Evolutionary conservation across 345 rosid genomes (phyloP).

Genomic region (Citrus trifoliata): DNA sequence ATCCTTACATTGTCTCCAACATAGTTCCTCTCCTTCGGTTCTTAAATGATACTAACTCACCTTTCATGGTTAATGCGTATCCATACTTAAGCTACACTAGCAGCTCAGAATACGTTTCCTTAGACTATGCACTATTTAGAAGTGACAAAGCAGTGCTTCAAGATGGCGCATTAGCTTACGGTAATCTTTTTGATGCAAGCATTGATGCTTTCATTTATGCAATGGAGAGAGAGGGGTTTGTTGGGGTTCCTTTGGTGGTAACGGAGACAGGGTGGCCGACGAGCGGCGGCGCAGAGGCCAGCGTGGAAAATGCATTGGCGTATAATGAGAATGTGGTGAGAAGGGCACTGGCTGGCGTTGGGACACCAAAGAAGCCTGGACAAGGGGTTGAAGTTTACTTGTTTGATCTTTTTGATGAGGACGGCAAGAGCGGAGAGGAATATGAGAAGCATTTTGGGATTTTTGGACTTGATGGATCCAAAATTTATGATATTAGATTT

Average conservation of each 20-base stretch:
- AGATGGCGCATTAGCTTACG: slow-evolving; percentile 20
- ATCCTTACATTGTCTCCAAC: slow-evolving; percentile 20
- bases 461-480: slow-evolving; percentile 29
- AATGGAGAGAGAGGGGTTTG: slow-evolving; percentile 28
- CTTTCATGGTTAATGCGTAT: slow-evolving; percentile 32
- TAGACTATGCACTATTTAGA: slow-evolving; percentile 29
- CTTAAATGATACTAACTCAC: slow-evolving; percentile 26
- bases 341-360: slow-evolving; percentile 19
- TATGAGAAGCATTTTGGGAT: slow-evolving; percentile 39
- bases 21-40: slow-evolving; percentile 20
- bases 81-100: slow-evolving; percentile 31
- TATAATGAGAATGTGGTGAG: slow-evolving; percentile 31
- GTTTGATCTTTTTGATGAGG: slow-evolving; percentile 43
- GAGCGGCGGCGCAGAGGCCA: slow-evolving; percentile 22
- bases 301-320: slow-evolving; percentile 23
- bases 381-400: slow-evolving; percentile 29
- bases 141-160: slow-evolving; percentile 9
- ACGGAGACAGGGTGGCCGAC: slow-evolving; percentile 50
- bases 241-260: slow-evolving; percentile 18
- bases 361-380: slow-evolving; percentile 40
- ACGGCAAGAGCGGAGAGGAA: slow-evolving; percentile 17
- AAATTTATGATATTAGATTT: slow-evolving; percentile 29
- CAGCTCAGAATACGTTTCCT: not conserved
- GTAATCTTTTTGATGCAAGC: slow-evolving; percentile 28
- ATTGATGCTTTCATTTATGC: slow-evolving; percentile 31